phyloP scores from a whole-genome alignment of 2,329 filamentous ascomycete genomes.

The Ceratocystiopsis sp. region DNA sequence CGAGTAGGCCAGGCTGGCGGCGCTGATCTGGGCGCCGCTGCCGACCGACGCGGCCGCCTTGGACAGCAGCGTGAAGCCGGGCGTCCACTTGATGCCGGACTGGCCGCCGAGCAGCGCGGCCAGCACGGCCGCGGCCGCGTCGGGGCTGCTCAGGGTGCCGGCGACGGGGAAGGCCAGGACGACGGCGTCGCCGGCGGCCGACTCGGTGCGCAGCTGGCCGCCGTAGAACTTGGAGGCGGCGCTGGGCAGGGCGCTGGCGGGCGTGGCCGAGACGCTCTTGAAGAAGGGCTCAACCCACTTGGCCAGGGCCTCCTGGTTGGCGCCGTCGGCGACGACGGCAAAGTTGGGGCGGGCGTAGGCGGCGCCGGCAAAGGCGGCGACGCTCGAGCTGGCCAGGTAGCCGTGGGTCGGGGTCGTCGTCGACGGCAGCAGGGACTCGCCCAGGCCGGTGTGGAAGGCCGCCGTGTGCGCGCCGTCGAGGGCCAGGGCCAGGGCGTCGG shows the following conservation, averaged over 20 bases:
- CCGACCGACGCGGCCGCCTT: constrained; percentile 54
- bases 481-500: constrained; percentile 49
- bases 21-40: constrained; percentile 45
- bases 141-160: constrained; percentile 61
- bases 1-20: constrained; percentile 73
- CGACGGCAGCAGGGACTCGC: constrained; percentile 57
- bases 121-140: constrained; percentile 79
- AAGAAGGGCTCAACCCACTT: constrained; percentile 96
- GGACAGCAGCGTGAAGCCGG: constrained; percentile 79
- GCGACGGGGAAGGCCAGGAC: constrained; percentile 89
- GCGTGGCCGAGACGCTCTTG: constrained; percentile 43
- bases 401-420: constrained; percentile 55
- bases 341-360: constrained; percentile 86
- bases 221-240: constrained; percentile 74
- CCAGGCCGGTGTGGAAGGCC: constrained; percentile 89
- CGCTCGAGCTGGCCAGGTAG: constrained; percentile 61
- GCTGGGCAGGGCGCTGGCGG: constrained; percentile 36
- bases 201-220: constrained; percentile 79
- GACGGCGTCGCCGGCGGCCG: constrained; percentile 60
- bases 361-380: constrained; percentile 58
- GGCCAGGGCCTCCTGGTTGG: constrained; percentile 54
- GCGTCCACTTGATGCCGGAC: constrained; percentile 86
- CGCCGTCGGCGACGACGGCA: constrained; percentile 78
- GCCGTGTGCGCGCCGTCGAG: constrained; percentile 71
- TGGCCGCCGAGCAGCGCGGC: constrained; percentile 78